Evolutionary conservation across 495 filamentous ascomycete genomes (phyloP).

Genomic region (Pseudoneurospora amorphoporcata): DNA sequence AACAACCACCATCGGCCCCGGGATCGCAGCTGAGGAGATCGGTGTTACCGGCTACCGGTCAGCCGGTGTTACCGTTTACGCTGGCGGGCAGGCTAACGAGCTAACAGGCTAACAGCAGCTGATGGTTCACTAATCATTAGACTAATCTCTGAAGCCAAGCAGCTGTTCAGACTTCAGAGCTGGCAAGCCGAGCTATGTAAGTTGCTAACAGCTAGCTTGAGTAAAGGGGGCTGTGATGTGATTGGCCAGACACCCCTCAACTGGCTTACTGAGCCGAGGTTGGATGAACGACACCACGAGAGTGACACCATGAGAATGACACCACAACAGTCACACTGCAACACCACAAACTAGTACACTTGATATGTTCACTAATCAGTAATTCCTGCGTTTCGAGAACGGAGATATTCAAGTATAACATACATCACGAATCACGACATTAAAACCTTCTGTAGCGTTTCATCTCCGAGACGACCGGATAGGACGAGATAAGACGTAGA

Average conservation of each 20-base stretch:
- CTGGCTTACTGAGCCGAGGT: not conserved
- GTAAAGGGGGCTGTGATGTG: not conserved
- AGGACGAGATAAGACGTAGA: not conserved
- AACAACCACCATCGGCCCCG: not conserved
- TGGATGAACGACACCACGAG: not conserved
- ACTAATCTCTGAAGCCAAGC: not conserved
- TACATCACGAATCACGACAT: not conserved
- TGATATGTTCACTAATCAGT: not conserved
- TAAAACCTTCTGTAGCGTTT: not conserved
- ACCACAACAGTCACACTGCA: not conserved
- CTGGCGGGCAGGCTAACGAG: not conserved
- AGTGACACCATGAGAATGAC: no score
- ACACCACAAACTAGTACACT: not conserved
- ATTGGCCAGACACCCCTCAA: not conserved
- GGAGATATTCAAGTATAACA: not conserved
- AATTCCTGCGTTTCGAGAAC: not conserved
- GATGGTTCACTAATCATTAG: not conserved
- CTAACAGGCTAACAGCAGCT: not conserved
- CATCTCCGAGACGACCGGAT: not conserved
- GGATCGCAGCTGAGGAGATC: not conserved
- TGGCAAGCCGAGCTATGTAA: not conserved
- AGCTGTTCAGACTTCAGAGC: not conserved
- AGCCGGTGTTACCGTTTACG: not conserved
- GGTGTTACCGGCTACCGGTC: no score
- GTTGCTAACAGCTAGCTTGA: not conserved